Conservation (phyloP, 2,329 filamentous ascomycete genomes). For the Colletotrichum sp. region DNA sequence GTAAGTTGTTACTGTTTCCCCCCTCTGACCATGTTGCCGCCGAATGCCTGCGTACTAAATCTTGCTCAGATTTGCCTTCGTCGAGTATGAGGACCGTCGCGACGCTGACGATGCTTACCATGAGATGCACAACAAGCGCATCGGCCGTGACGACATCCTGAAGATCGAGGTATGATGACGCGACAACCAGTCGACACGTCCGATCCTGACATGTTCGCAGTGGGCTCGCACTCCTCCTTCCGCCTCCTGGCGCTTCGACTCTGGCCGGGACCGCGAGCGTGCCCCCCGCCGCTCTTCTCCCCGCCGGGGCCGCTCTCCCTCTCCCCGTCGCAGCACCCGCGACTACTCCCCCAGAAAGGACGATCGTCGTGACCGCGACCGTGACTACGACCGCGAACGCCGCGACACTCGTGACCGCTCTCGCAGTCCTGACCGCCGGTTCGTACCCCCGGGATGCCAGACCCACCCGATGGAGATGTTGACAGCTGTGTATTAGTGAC, state of each 20-base stretch:
- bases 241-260: conserved; percentile 97
- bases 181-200: too few species aligned
- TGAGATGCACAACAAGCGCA: conserved; percentile 99
- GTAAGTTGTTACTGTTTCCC: conserved; percentile 65
- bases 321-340: conserved; percentile 76
- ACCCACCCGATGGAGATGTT: conserved; percentile 28
- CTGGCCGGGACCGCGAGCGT: conserved; percentile 78
- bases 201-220: conserved; percentile 49
- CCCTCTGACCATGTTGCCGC: neutral
- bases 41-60: conserved; percentile 4
- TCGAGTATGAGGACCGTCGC: conserved; percentile 97
- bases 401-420: conserved; percentile 79
- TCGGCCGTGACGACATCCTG: conserved; percentile 91
- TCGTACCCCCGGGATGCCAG: conserved; percentile 21
- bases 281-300: conserved; percentile 63
- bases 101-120: conserved; percentile 99
- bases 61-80: conserved; percentile 84
- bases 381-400: conserved; percentile 78
- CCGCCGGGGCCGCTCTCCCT: conserved; percentile 75
- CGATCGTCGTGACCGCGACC: conserved; percentile 81
- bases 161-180: conserved; percentile 85
- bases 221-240: conserved; percentile 98
- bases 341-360: conserved; percentile 91
- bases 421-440: conserved; percentile 71
- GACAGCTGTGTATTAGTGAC: conserved; percentile 43